Evolutionary conservation across 2,329 filamentous ascomycete genomes (phyloP).

Genomic region (Stagonosporopsis chrysanthemi): DNA sequence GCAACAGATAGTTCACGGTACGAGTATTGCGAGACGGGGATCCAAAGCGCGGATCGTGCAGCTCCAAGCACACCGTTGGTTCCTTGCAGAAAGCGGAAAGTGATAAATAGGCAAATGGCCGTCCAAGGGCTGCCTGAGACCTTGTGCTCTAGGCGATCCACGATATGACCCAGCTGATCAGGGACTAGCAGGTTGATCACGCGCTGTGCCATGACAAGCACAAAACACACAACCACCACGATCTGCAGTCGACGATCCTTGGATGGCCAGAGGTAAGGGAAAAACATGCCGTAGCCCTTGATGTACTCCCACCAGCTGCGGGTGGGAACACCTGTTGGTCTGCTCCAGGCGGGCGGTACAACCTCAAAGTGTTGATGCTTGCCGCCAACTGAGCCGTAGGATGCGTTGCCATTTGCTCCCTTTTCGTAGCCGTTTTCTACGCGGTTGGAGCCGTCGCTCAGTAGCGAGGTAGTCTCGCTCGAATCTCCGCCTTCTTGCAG

Average conservation of each 20-base stretch:
- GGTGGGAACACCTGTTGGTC: slow-evolving; percentile 83
- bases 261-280: slow-evolving; percentile 95
- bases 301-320: slow-evolving; percentile 97
- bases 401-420: slow-evolving; percentile 58
- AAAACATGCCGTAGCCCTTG: slow-evolving; percentile 89
- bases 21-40: slow-evolving; percentile 95
- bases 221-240: slow-evolving; percentile 81
- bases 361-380: slow-evolving; percentile 61
- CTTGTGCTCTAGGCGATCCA: slow-evolving; percentile 70
- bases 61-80: slow-evolving; percentile 87
- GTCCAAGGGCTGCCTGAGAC: slow-evolving; percentile 70
- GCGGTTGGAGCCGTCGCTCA: slow-evolving; percentile 56
- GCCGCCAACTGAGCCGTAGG: slow-evolving; percentile 61
- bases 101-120: slow-evolving; percentile 77
- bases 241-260: slow-evolving; percentile 78
- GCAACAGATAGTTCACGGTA: slow-evolving; percentile 94
- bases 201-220: slow-evolving; percentile 80
- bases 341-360: slow-evolving; percentile 81
- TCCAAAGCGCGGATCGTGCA: slow-evolving; percentile 84
- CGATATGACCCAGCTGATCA: slow-evolving; percentile 79
- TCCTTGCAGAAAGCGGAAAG: slow-evolving; percentile 84
- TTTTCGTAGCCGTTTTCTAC: slow-evolving; percentile 49
- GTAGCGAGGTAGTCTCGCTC: slow-evolving; percentile 70
- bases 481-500: slow-evolving; percentile 34
- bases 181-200: slow-evolving; percentile 88